Percentiles rank a stretch among this genome's conserved stretches.
Conservation (phyloP, 768 basidiomycete genomes). For the Tricholoma sp. region DNA sequence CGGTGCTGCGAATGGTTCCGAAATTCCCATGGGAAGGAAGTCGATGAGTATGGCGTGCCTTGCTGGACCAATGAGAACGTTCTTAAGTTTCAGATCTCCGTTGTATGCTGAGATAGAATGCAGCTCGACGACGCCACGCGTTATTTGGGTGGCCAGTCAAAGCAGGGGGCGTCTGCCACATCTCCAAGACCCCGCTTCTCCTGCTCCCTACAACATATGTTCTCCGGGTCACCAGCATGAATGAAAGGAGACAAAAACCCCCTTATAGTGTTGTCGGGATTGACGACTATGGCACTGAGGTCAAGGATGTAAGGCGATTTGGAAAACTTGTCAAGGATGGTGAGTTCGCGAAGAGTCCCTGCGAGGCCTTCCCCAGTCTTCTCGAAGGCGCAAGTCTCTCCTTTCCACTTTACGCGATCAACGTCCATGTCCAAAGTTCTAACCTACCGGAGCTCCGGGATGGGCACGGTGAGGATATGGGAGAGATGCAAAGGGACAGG, state of each 20-base stretch:
- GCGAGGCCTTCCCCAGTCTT: background rate
- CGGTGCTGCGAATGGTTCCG: background rate
- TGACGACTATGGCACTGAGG: background rate
- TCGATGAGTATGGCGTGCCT: background rate
- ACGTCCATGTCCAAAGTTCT: background rate
- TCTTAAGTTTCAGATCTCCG: background rate
- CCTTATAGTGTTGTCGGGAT: background rate
- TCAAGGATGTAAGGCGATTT: background rate
- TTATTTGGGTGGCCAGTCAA: background rate
- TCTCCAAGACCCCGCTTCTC: background rate
- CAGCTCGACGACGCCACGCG: background rate
- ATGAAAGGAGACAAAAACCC: background rate
- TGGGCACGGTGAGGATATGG: constrained; percentile 3
- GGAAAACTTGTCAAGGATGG: background rate
- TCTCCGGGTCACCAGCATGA: background rate
- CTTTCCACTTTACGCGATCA: constrained; percentile 1
- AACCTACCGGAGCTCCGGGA: background rate
- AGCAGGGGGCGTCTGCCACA: background rate
- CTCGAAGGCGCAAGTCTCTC: constrained; percentile 1
- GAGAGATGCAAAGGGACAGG: background rate
- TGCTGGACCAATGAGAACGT: background rate
- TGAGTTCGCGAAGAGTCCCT: background rate
- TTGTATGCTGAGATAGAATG: background rate
- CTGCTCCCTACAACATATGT: background rate
- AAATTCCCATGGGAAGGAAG: background rate